A percentile compares a stretch with the other conserved stretches of the same genome.
Evolutionary conservation across 2,329 filamentous ascomycete genomes (phyloP).

Genomic region (Neofusicoccum kwambonambiense): DNA sequence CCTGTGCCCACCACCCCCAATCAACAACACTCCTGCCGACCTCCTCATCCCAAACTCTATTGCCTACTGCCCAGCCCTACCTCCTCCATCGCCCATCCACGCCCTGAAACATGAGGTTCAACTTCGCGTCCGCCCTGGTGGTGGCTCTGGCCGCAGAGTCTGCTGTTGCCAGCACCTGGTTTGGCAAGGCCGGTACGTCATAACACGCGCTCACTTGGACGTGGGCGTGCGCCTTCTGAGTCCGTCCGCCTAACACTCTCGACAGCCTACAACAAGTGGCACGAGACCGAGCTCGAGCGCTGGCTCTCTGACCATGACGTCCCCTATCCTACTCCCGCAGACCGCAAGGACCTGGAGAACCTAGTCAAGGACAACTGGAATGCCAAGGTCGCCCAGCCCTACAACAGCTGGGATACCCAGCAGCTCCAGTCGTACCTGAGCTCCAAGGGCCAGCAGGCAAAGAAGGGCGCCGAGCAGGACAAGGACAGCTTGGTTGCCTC

Average conservation of each 20-base stretch:
- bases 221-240: neutral
- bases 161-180: constrained; percentile 76
- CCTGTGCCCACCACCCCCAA: neutral
- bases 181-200: constrained; percentile 74
- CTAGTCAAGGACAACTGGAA: constrained; percentile 92
- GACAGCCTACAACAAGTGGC: constrained; percentile 96
- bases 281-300: constrained; percentile 93
- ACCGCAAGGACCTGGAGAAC: constrained; percentile 91
- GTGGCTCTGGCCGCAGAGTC: constrained; percentile 70
- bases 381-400: constrained; percentile 68
- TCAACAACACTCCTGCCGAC: neutral
- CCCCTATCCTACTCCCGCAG: constrained; percentile 83
- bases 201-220: constrained; percentile 1
- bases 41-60: constrained; percentile 13
- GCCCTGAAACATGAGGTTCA: constrained; percentile 68
- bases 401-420: constrained; percentile 71
- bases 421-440: constrained; percentile 68
- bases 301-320: constrained; percentile 94
- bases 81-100: constrained; percentile 20
- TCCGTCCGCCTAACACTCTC: constrained; percentile 4
- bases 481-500: constrained; percentile 67
- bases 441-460: constrained; percentile 67
- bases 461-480: constrained; percentile 64
- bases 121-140: constrained; percentile 65
- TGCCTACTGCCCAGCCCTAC: neutral